phyloP scores from a whole-genome alignment of 2,329 filamentous ascomycete genomes.

The Paracoccidioides lutzii region DNA sequence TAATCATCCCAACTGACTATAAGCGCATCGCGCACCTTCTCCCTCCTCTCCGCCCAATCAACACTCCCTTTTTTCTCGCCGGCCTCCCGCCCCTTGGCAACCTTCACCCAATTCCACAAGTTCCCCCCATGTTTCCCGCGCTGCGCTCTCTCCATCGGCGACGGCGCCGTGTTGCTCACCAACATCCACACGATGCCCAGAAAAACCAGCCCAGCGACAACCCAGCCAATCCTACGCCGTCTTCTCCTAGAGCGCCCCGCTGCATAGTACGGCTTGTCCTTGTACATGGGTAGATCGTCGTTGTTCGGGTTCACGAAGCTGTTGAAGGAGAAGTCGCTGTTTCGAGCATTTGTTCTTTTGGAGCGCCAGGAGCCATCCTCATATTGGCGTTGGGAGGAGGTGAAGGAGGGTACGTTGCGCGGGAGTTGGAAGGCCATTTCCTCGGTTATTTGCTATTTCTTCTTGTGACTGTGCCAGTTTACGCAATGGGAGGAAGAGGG shows the following conservation, averaged over 20 bases:
- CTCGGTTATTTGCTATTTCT: neutral
- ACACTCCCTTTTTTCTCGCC: slow-evolving; percentile 27
- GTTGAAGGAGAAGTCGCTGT: slow-evolving; percentile 39
- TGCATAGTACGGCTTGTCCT: slow-evolving; percentile 82
- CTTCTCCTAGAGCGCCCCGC: slow-evolving; percentile 33
- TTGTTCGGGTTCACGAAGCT: slow-evolving; percentile 48
- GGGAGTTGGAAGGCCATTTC: slow-evolving; percentile 48
- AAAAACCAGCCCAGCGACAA: slow-evolving; percentile 43
- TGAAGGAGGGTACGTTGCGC: slow-evolving; percentile 57
- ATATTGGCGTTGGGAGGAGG: slow-evolving; percentile 48
- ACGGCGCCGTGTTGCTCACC: slow-evolving; percentile 4
- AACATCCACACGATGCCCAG: slow-evolving; percentile 55
- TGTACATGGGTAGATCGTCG: slow-evolving; percentile 80
- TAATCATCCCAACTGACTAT: slow-evolving; percentile 87
- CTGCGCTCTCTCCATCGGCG: slow-evolving; percentile 9
- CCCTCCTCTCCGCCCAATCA: slow-evolving; percentile 66
- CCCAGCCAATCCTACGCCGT: slow-evolving; percentile 47
- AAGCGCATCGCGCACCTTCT: slow-evolving; percentile 80
- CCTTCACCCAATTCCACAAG: slow-evolving; percentile 46
- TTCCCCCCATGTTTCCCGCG: slow-evolving; percentile 22
- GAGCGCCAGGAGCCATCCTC: slow-evolving; percentile 56
- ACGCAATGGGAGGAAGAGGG: neutral
- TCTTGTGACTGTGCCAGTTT: neutral
- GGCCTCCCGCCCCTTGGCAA: slow-evolving; percentile 32
- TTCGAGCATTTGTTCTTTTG: slow-evolving; percentile 18